Conservation (phyloP, 352 stramenopile species). For the Globisporangium paddicum region DNA sequence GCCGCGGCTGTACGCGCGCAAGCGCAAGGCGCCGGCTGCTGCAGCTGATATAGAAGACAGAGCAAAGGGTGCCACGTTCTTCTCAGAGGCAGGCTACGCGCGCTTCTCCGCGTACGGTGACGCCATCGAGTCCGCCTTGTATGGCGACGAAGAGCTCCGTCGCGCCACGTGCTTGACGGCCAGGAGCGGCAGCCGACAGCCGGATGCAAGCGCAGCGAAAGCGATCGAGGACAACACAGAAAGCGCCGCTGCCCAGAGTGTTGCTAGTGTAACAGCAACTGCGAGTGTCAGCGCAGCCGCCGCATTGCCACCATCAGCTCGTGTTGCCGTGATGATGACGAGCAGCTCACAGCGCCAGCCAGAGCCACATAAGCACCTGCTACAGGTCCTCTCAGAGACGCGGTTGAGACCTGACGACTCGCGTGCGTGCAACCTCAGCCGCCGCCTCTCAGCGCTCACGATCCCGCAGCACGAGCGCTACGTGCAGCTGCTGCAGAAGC, state of each 20-base stretch:
- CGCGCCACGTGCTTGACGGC: conserved; percentile 19
- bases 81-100: conserved; percentile 33
- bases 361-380: conserved; percentile 21
- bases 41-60: background rate
- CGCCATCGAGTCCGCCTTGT: conserved; percentile 18
- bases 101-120: conserved; percentile 28
- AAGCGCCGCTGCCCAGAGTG: background rate
- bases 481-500: conserved; percentile 39
- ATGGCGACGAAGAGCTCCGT: conserved; percentile 22
- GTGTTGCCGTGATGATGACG: background rate
- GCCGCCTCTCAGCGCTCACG: conserved; percentile 42
- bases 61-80: conserved; percentile 16
- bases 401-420: conserved; percentile 14
- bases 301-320: background rate
- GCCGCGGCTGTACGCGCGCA: conserved; percentile 35
- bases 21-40: conserved; percentile 20
- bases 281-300: background rate
- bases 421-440: conserved; percentile 24
- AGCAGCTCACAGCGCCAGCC: background rate
- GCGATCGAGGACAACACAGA: background rate
- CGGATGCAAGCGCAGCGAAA: background rate
- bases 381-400: conserved; percentile 28
- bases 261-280: background rate
- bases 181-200: background rate
- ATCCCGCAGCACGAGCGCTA: conserved; percentile 51